A percentile compares a stretch with the other conserved stretches of the same genome.
These are phyloP conservation scores for Suillus clintonianus DNA, from an alignment of 768 basidiomycete species.

Conservation along the genomic window DNA sequence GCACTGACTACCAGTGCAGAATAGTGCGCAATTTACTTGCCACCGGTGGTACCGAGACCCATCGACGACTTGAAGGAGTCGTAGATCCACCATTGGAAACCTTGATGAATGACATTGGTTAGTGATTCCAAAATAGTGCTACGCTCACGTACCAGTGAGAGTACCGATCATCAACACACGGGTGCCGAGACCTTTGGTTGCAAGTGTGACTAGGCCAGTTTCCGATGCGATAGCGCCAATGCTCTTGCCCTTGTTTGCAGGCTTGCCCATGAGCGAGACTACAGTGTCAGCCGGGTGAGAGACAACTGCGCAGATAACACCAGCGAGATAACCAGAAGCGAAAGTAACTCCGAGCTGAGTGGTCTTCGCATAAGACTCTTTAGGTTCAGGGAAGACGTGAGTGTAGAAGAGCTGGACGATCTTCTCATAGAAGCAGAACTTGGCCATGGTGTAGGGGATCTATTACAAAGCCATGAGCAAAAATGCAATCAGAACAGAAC, in stretches of 20 bases:
- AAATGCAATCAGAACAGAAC: background rate
- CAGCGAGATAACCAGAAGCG: conserved; percentile 89
- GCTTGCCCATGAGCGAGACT: conserved; percentile 93
- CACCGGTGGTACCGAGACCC: conserved; percentile 88
- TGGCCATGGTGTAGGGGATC: conserved; percentile 99
- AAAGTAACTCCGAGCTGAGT: conserved; percentile 91
- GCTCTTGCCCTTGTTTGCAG: conserved; percentile 79
- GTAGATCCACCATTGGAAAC: conserved; percentile 96
- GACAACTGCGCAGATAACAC: conserved; percentile 94
- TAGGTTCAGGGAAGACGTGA: conserved; percentile 79
- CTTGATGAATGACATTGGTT: conserved; percentile 34
- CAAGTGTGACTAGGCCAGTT: conserved; percentile 61
- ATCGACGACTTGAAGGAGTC: conserved; percentile 82
- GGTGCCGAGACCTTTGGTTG: conserved; percentile 86
- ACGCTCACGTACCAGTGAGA: conserved; percentile 39
- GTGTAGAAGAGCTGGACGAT: conserved; percentile 87
- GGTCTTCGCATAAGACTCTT: conserved; percentile 74
- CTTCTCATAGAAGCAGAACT: conserved; percentile 96
- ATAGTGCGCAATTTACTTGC: conserved; percentile 57
- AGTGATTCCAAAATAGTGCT: background rate
- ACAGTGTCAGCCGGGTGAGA: conserved; percentile 96
- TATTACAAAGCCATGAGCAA: conserved; percentile 28
- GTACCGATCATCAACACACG: conserved; percentile 84
- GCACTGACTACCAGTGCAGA: background rate
- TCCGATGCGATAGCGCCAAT: conserved; percentile 71